Conservation (phyloP, 2,329 filamentous ascomycete genomes). For the Fusarium papillatum region DNA sequence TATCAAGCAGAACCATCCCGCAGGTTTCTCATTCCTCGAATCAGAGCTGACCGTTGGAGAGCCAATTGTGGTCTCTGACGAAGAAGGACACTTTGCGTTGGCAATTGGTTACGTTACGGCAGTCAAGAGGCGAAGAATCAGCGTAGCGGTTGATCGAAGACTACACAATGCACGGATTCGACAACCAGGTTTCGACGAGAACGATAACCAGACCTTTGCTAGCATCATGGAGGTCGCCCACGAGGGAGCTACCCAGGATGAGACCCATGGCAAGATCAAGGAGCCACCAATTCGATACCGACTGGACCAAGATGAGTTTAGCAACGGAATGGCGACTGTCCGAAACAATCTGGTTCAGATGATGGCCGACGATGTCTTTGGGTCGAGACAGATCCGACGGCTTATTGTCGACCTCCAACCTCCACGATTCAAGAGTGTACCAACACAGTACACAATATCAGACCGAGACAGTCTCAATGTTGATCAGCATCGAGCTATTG, state of each 20-base stretch:
- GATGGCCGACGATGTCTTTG: conserved; percentile 84
- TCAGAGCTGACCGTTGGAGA: conserved; percentile 91
- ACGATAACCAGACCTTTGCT: conserved; percentile 85
- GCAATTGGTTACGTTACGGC: conserved; percentile 92
- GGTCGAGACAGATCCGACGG: conserved; percentile 79
- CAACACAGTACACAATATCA: conserved; percentile 74
- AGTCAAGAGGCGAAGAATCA: conserved; percentile 81
- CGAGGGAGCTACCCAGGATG: conserved; percentile 65
- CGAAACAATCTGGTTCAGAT: conserved; percentile 94
- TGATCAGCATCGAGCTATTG: conserved; percentile 88
- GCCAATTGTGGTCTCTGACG: conserved; percentile 96
- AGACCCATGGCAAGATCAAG: conserved; percentile 65
- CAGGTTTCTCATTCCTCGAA: conserved; percentile 87
- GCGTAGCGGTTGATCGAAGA: conserved; percentile 90
- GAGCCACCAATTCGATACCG: conserved; percentile 78
- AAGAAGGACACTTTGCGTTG: conserved; percentile 93
- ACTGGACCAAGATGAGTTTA: conserved; percentile 98
- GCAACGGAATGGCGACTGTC: conserved; percentile 95
- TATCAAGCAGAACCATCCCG: conserved; percentile 72
- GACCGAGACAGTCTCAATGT: conserved; percentile 81
- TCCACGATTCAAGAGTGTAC: conserved; percentile 78
- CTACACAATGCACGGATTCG: conserved; percentile 88
- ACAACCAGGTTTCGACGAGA: conserved; percentile 80
- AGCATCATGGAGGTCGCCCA: conserved; percentile 89
- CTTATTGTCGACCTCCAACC: conserved; percentile 83